Base-by-base conservation (phyloP, 2,329 filamentous ascomycete genomes). In the Kalaharituber pfeilii region DNA sequence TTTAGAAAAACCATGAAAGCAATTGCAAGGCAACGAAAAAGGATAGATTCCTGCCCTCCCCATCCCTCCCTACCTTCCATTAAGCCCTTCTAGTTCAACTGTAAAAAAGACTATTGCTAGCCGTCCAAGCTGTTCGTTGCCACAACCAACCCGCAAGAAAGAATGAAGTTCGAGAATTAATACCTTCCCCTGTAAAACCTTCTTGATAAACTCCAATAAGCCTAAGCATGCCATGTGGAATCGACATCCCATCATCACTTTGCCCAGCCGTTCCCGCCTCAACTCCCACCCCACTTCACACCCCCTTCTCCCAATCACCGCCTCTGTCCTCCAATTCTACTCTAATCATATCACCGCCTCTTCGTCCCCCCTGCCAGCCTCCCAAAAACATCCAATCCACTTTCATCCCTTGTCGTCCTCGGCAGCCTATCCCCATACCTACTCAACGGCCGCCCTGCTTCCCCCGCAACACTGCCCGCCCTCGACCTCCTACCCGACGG, bases 361-460 rank as follows among this genome's bases (percentile, higher is more conserved):
- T 22, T 20, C 6, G 18, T 4, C 42, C 42, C 42, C 2, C 15
- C 22, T 13, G 42, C 42, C 42, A 47, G 25, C 24, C 42, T 47
- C 42, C 42, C 42, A 47, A 22, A 47, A 3, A 47, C 42, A 47
- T 47, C 42, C 24, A 47, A 24, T 4, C 42, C 42, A 5, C 5
- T 13, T 13, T 47, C 42, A 36, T 36, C 30, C 30, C 30, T 36
- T 3, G 78, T 76, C 52, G 80, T 67, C 20, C 85, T 73, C 25
- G 81, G 72, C 29, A 80, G 71, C 9, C 76, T 73, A 2, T 78
- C 42, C 42, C 42, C 42, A 77, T 9, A 79, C 77, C 54, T 88
- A 82, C 60, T 78, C 73, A 65, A 88, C 82, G 26, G 76, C 75
- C 25, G 56, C 52, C 11, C 62, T 71, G 66, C 56, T 66, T 68